A percentile compares a stretch with the other conserved stretches of the same genome.
Evolutionary conservation across 2,329 filamentous ascomycete genomes (phyloP).

Genomic region (Colletotrichum coccodes): DNA sequence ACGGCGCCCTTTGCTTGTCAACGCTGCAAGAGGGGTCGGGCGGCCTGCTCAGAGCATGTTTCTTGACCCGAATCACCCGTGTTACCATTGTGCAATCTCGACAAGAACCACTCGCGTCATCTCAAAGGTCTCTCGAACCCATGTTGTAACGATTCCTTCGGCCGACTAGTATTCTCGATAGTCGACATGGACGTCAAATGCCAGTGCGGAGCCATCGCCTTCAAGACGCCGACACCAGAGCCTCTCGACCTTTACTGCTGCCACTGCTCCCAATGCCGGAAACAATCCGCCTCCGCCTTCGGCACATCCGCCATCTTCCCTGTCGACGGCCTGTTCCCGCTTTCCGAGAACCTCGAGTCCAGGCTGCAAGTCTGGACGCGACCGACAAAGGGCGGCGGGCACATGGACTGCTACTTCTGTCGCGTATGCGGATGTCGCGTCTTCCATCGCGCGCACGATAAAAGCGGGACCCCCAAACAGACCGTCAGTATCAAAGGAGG

Average conservation of each 20-base stretch:
- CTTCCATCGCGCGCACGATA: slow-evolving; percentile 53
- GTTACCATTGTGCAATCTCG: neutral
- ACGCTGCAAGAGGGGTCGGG: no score
- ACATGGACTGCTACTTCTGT: slow-evolving; percentile 55
- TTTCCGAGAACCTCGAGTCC: slow-evolving; percentile 43
- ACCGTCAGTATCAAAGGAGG: slow-evolving; percentile 60
- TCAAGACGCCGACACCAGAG: slow-evolving; percentile 46
- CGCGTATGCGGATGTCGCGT: slow-evolving; percentile 56
- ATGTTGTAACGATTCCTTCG: neutral
- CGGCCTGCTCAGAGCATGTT: neutral
- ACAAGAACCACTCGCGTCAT: neutral
- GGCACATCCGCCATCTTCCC: slow-evolving; percentile 56
- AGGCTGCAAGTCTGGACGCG: slow-evolving; percentile 50
- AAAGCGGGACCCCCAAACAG: slow-evolving; percentile 47
- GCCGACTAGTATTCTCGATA: no score
- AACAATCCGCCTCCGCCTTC: slow-evolving; percentile 56
- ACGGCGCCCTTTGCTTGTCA: slow-evolving; percentile 13
- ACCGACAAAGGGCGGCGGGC: slow-evolving; percentile 50
- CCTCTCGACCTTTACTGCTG: slow-evolving; percentile 53
- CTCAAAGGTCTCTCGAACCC: neutral
- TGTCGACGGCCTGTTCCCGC: slow-evolving; percentile 51
- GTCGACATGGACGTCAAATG: slow-evolving; percentile 41
- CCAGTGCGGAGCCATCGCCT: slow-evolving; percentile 51
- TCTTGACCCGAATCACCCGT: neutral
- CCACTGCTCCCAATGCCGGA: slow-evolving; percentile 58